Percentiles rank a stretch among this genome's conserved stretches.
phyloP scores from a whole-genome alignment of 129 eudicot species.

The Centaurea solstitialis region DNA sequence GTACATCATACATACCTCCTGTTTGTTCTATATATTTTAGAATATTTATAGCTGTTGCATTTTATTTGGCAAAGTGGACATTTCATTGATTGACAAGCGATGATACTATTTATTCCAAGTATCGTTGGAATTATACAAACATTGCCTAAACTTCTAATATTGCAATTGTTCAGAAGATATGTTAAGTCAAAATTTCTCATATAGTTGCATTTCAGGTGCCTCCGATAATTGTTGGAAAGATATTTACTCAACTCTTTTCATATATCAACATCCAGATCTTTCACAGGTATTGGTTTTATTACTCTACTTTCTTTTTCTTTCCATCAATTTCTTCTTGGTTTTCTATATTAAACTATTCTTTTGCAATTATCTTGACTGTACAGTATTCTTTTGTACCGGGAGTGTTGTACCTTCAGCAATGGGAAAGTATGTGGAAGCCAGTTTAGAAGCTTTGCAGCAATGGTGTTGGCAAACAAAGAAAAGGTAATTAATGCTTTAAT shows the following conservation, averaged over 20 bases:
- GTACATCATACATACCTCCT: not conserved
- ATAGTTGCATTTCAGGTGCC: slow-evolving; percentile 52
- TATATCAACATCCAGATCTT: slow-evolving; percentile 68
- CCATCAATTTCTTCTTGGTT: not conserved
- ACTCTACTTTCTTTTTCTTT: not conserved
- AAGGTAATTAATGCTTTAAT: slow-evolving; percentile 50
- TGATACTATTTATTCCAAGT: no score
- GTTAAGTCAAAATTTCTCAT: not conserved
- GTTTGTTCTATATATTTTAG: not conserved
- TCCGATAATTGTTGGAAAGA: slow-evolving; percentile 67
- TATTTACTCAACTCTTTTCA: slow-evolving; percentile 58
- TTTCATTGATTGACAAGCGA: no score
- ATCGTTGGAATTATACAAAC: no score
- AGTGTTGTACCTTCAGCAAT: slow-evolving; percentile 78
- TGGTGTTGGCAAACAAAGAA: slow-evolving; percentile 80
- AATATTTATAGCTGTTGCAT: slow-evolving; percentile 8
- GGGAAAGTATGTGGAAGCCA: slow-evolving; percentile 78
- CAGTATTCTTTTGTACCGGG: slow-evolving; percentile 71
- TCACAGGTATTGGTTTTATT: slow-evolving; percentile 45
- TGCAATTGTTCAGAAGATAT: no score
- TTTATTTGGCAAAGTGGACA: no score
- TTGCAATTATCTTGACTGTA: slow-evolving; percentile 2
- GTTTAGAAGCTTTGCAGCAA: slow-evolving; percentile 60
- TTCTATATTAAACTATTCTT: not conserved
- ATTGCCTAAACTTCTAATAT: no score